Conservation (phyloP, 1,284 basidiomycete species). For the Wallemia ichthyophaga region DNA sequence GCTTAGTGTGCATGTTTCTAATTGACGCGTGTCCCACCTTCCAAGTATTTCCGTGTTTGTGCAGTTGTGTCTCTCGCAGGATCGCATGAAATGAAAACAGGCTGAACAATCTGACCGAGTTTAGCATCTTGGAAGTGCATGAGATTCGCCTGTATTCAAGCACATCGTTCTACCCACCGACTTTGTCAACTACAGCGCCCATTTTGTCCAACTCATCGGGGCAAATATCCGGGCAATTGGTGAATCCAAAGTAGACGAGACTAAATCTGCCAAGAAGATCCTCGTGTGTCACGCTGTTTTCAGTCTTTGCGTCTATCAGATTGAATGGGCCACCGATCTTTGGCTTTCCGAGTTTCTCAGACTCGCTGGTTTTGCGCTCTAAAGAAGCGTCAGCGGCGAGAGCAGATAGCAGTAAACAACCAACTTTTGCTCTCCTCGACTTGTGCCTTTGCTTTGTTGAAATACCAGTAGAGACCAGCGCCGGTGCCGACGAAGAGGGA, state of each 20-base stretch:
- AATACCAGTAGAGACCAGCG: conserved; percentile 56
- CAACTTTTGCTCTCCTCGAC: conserved; percentile 39
- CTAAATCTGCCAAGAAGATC: conserved; percentile 45
- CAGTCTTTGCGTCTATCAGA: conserved; percentile 27
- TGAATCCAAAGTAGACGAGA: conserved; percentile 87
- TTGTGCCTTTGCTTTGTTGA: conserved; percentile 54
- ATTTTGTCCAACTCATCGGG: conserved; percentile 96
- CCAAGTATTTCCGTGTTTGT: conserved; percentile 23
- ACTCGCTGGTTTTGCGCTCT: conserved; percentile 33
- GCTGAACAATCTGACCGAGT: conserved; percentile 31
- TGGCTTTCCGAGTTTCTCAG: conserved; percentile 26
- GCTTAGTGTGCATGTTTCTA: neutral
- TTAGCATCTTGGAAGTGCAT: conserved; percentile 28
- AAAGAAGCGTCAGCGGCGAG: conserved; percentile 1
- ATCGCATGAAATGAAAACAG: conserved; percentile 85
- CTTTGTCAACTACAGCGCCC: conserved; percentile 40
- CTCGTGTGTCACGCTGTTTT: conserved; percentile 36
- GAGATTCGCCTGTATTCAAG: neutral
- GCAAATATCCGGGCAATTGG: conserved; percentile 94
- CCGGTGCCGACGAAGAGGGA: conserved; percentile 56
- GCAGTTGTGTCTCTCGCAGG: conserved; percentile 58
- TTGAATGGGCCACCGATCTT: conserved; percentile 71
- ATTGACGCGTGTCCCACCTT: conserved; percentile 10
- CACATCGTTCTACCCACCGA: conserved; percentile 25
- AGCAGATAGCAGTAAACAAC: conserved; percentile 8